phyloP scores from a whole-genome alignment of 768 basidiomycete genomes.

The Tremella mesenterica region DNA sequence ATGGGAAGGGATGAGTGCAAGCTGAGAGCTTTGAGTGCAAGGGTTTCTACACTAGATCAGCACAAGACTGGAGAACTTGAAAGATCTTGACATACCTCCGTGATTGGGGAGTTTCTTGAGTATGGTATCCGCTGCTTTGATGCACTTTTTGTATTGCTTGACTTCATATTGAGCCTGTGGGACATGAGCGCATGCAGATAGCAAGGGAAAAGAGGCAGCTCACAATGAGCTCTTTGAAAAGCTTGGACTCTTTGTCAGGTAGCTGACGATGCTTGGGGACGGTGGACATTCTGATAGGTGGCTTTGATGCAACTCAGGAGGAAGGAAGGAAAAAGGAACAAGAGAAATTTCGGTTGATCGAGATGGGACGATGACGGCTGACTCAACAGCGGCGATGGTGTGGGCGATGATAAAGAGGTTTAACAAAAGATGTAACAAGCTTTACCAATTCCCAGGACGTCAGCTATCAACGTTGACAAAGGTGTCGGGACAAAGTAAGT shows the following conservation, averaged over 20 bases:
- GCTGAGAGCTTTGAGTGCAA: conserved; percentile 93
- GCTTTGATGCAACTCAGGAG: background rate
- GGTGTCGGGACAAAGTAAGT: too few relatives aligned
- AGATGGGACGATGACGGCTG: too few relatives aligned
- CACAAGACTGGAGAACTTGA: background rate
- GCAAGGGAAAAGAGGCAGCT: conserved; percentile 1
- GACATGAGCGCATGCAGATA: background rate
- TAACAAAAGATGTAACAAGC: too few relatives aligned
- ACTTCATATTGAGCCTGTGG: conserved; percentile 65
- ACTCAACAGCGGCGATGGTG: too few relatives aligned
- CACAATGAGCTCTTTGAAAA: conserved; percentile 78
- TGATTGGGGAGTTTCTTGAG: conserved; percentile 93
- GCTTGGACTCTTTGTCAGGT: conserved; percentile 69
- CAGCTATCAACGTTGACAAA: too few relatives aligned
- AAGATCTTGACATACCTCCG: conserved; percentile 59
- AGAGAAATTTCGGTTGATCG: too few relatives aligned
- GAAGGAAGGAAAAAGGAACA: background rate
- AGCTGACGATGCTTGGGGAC: conserved; percentile 51
- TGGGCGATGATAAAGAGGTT: too few relatives aligned
- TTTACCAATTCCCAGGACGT: too few relatives aligned
- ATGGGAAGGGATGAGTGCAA: conserved; percentile 40
- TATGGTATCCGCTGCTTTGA: conserved; percentile 84
- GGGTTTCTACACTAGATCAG: conserved; percentile 57
- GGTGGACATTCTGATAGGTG: conserved; percentile 13
- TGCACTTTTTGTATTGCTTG: conserved; percentile 76